A percentile compares a stretch with the other conserved stretches of the same genome.
phyloP scores from a whole-genome alignment of 2,329 filamentous ascomycete genomes.

The Neonectria ditissima region DNA sequence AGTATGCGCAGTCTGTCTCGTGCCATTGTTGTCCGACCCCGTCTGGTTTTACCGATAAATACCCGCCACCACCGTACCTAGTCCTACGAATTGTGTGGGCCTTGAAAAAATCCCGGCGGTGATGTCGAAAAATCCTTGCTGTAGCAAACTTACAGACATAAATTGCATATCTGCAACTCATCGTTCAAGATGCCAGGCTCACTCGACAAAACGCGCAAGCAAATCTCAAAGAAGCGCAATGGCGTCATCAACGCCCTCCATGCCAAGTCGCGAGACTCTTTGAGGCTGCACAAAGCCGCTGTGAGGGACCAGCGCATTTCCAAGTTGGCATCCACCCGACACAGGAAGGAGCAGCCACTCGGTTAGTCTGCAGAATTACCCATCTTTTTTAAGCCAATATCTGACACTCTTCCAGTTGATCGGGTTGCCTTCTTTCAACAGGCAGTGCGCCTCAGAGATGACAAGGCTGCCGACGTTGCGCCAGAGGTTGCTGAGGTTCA shows the following conservation, averaged over 20 bases:
- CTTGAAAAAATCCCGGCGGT: constrained; percentile 16
- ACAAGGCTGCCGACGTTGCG: constrained; percentile 63
- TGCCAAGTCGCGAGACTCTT: constrained; percentile 88
- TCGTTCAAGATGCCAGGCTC: constrained; percentile 75
- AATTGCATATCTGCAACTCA: constrained; percentile 15
- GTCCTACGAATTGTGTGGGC: constrained; percentile 24
- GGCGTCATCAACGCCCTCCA: constrained; percentile 81
- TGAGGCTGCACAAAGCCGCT: constrained; percentile 81
- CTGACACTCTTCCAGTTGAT: constrained; percentile 47
- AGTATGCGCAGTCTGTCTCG: neutral
- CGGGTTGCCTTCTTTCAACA: constrained; percentile 75
- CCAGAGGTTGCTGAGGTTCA: constrained; percentile 70
- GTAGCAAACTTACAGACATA: constrained; percentile 25
- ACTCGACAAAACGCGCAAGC: constrained; percentile 86
- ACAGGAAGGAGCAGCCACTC: constrained; percentile 80
- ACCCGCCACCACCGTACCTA: constrained; percentile 29
- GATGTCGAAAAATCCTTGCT: constrained; percentile 34
- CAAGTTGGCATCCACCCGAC: constrained; percentile 75
- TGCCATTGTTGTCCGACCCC: neutral
- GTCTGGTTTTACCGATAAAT: constrained; percentile 29
- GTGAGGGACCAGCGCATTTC: constrained; percentile 85
- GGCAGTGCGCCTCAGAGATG: constrained; percentile 57
- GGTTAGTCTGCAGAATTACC: constrained; percentile 59
- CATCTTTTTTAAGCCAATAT: neutral
- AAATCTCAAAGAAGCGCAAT: constrained; percentile 88